Evolutionary conservation across 192 early-diverging fungal genomes (phyloP), one percentile per base, ranked within the genome.

Genomic region (Lobosporangium transversale): DNA sequence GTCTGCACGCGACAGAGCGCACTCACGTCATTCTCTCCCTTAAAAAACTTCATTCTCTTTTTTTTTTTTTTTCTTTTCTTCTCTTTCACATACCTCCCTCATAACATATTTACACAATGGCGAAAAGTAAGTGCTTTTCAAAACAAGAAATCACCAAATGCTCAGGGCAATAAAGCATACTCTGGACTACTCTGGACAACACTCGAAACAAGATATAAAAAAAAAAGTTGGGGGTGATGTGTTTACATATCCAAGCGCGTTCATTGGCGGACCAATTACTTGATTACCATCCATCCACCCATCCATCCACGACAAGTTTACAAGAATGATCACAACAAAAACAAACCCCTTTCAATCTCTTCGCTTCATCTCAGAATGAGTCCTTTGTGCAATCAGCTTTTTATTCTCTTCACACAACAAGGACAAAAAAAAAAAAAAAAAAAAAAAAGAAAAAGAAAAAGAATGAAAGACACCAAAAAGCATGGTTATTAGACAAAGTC

Each of bases 121-220:
- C 51, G 30, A 53, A 53, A 53, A 32, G 51, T 53, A 53, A 53
- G 51, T 53, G 51, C 24, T 30, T n/a, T 53, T 32, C 29, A 53
- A 53, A 30, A 3, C 21, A 12, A 17, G 17, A 26, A 50, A 24
- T 14, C 15, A 45, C 3, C 15, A 45, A 45, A 45, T 20, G 21
- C 15, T 20, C 15, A 45, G 21, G 4, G 14, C 3, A 45, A 45
- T 5, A 70, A 21, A 17, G 30, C n/a, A n/a, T n/a, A n/a, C n/a
- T n/a, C n/a, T n/a, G n/a, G n/a, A n/a, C n/a, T n/a, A n/a, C n/a
- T n/a, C n/a, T n/a, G n/a, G n/a, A n/a, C n/a, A n/a, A n/a, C n/a
- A n/a, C n/a, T n/a, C n/a, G n/a, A n/a, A n/a, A n/a, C n/a, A n/a
- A n/a, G n/a, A n/a, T n/a, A n/a, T n/a, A n/a, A n/a, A n/a, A n/a